Percentiles rank a stretch among this genome's conserved stretches.
These are phyloP conservation scores for Cladophialophora yegresii DNA, from an alignment of 2,329 filamentous ascomycete genomes.

Conservation along the genomic window DNA sequence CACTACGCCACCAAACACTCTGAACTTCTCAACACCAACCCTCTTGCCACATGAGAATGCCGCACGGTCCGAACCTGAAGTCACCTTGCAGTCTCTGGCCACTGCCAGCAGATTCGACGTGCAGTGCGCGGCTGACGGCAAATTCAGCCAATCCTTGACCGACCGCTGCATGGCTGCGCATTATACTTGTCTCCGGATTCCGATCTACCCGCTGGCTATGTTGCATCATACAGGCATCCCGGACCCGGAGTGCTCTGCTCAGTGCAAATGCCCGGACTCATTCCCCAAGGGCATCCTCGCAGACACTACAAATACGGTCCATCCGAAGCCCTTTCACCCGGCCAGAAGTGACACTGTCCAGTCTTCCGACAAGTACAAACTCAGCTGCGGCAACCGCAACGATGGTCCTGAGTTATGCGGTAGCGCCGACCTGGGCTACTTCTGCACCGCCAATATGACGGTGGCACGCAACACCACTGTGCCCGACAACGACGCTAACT, in stretches of 20 bases:
- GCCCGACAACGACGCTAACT: slow-evolving; percentile 1
- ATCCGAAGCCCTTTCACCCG: slow-evolving; percentile 3
- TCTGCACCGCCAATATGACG: slow-evolving; percentile 17
- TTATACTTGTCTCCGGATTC: background rate
- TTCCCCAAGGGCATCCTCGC: background rate
- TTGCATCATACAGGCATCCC: background rate
- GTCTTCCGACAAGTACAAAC: slow-evolving; percentile 4
- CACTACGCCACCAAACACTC: background rate
- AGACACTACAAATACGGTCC: background rate
- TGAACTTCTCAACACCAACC: slow-evolving; percentile 1
- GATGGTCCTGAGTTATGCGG: slow-evolving; percentile 17
- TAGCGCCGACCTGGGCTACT: slow-evolving; percentile 10
- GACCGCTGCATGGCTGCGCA: slow-evolving; percentile 2
- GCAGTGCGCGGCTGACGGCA: background rate
- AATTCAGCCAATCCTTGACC: slow-evolving; percentile 6
- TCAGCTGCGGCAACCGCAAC: slow-evolving; percentile 17
- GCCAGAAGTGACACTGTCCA: background rate
- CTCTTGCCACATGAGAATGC: background rate
- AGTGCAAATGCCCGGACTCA: background rate
- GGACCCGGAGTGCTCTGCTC: background rate
- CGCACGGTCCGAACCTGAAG: background rate
- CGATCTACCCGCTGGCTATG: background rate
- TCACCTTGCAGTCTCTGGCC: background rate
- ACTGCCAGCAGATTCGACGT: background rate
- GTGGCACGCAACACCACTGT: slow-evolving; percentile 9